A percentile compares a stretch with the other conserved stretches of the same genome.
These are phyloP conservation scores for Coelastrella sp. DNA, from an alignment of 139 green algal species.

Conservation along the genomic window DNA sequence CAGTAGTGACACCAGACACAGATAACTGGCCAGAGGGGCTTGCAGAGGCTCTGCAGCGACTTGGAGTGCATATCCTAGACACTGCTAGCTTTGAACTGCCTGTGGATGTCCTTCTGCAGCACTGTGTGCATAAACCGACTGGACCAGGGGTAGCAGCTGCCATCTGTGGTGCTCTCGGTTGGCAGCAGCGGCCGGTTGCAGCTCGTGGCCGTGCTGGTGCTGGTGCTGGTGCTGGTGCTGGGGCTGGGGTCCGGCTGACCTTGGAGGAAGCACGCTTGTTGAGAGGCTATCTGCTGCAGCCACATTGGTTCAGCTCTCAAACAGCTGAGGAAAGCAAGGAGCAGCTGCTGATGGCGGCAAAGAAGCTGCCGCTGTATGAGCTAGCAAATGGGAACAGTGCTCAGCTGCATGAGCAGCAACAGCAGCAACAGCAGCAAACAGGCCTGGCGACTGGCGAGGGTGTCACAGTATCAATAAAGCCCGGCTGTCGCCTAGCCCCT, in stretches of 20 bases:
- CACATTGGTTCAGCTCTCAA: slow-evolving; percentile 1
- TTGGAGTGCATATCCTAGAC: slow-evolving; percentile 49
- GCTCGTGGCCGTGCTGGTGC: not conserved
- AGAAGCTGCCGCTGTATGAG: slow-evolving; percentile 38
- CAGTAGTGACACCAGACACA: slow-evolving; percentile 15
- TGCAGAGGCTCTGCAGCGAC: slow-evolving; percentile 33
- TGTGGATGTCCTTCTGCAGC: slow-evolving; percentile 35
- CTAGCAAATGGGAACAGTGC: slow-evolving; percentile 33
- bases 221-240: not conserved
- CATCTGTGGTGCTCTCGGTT: slow-evolving; percentile 32
- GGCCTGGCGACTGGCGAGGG: not conserved
- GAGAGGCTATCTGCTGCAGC: slow-evolving; percentile 26
- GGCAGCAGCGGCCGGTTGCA: not conserved
- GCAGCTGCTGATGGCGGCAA: slow-evolving; percentile 5
- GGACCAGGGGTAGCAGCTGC: slow-evolving; percentile 51
- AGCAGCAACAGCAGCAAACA: slow-evolving; percentile 30
- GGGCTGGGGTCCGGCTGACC: not conserved
- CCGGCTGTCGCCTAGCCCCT: slow-evolving; percentile 21
- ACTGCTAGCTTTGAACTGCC: slow-evolving; percentile 38
- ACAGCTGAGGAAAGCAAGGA: not conserved
- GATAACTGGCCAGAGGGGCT: slow-evolving; percentile 27
- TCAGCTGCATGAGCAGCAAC: slow-evolving; percentile 22
- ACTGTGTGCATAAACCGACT: slow-evolving; percentile 43
- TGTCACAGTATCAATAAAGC: not conserved
- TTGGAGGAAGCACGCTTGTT: not conserved